Evolutionary conservation across 345 rosid genomes (phyloP), one percentile per base, ranked within the genome.

Genomic region (Lepidium africanum): DNA sequence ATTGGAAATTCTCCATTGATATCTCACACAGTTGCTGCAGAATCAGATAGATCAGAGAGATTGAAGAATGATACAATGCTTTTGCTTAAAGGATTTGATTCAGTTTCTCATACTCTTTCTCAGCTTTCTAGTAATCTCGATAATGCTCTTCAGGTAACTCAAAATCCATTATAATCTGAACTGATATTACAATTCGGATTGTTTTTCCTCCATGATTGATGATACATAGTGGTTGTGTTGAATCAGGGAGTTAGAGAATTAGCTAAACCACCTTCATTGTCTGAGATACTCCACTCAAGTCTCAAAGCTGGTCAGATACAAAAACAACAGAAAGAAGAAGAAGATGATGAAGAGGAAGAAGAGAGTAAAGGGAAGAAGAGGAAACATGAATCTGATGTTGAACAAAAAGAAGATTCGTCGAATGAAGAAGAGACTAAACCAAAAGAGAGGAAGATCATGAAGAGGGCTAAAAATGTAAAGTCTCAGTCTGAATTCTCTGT

Each of bases 11-110:
- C 42, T 35, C 48, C 35, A 15, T n/a, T 63, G n/a, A 9, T 21
- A 42, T 7, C 37, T 62, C 76, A 5, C 45, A 47, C 74, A 80
- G 33, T 35, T 3, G 33, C 23, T 10, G 68, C 56, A 59, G 77
- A 75, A 47, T 46, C 82, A 10, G 82, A 80, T 39, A 77, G 80
- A 79, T 67, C 84, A 10, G 76, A 82, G 73, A 75, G 82, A 55
- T 71, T 84, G 76, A 91, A 89, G 78, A 91, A 83, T 16, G 99
- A 91, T 63, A 81, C 99, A 0, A 45, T 80, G 87, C 91, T 95
- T 78, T 66, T 95, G 77, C 80, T 87, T 27, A 83, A 81, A 81
- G 99, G 97, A 39, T 95, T 95, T 69, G 97, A 95, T 45, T 91
- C 99, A 15, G 62, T 91, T 17, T 74, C 88, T 13, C 86, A 82